A percentile compares a stretch with the other conserved stretches of the same genome.
Evolutionary conservation across 345 rosid species (phyloP).

Genomic region (Chamaenerion angustifolium): DNA sequence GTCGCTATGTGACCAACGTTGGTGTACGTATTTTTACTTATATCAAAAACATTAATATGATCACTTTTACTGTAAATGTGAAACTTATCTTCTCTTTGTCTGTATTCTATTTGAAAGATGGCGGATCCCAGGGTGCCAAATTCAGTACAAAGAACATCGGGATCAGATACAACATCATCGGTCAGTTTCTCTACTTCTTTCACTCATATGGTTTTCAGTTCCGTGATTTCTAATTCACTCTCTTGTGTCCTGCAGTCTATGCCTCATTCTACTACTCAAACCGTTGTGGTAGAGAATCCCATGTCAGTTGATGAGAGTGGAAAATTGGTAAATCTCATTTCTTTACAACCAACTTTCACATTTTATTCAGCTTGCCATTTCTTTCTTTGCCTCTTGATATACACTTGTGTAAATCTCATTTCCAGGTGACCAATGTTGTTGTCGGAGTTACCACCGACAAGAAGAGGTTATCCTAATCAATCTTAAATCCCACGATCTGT

Average conservation of each 20-base stretch:
- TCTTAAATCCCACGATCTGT: no score
- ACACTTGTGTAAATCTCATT: background rate
- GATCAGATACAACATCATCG: constrained; percentile 44
- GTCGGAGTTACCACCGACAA: constrained; percentile 85
- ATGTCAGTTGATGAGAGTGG: constrained; percentile 97
- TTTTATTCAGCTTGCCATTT: background rate
- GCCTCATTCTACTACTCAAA: constrained; percentile 42
- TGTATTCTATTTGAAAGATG: background rate
- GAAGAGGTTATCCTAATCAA: constrained; percentile 6
- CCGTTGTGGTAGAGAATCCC: constrained; percentile 91
- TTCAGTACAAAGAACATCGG: constrained; percentile 40
- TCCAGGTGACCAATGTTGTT: constrained; percentile 88
- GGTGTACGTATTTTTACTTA: constrained; percentile 35
- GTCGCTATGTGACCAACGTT: constrained; percentile 72
- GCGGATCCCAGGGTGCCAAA: constrained; percentile 34
- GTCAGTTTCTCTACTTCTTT: constrained; percentile 21
- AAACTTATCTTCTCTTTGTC: background rate
- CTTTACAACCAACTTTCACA: background rate
- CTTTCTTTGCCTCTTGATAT: background rate
- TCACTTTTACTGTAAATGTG: no score
- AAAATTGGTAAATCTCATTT: constrained; percentile 43
- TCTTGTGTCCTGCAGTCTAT: constrained; percentile 5
- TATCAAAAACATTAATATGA: no score
- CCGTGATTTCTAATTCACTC: background rate
- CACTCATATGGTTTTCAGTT: background rate